Conservation (phyloP, 1,284 basidiomycete species). For the Bothia castanella region DNA sequence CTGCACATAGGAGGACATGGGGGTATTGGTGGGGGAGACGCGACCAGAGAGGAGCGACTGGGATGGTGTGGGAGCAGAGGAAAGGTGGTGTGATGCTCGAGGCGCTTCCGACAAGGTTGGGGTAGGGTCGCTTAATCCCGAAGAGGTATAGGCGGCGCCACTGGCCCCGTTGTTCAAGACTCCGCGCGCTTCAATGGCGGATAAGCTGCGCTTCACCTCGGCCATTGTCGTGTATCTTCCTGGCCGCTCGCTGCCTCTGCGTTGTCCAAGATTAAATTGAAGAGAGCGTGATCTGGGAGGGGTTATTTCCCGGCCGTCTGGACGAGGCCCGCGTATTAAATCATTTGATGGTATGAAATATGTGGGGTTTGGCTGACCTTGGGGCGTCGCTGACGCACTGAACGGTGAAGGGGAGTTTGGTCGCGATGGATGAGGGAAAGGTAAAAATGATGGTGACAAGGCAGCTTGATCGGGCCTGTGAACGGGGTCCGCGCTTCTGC, state of each 20-base stretch:
- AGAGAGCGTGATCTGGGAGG: conserved; percentile 23
- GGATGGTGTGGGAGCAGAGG: conserved; percentile 22
- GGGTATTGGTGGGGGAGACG: conserved; percentile 6
- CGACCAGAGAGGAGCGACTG: conserved; percentile 16
- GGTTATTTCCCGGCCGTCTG: conserved; percentile 19
- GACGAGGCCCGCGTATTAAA: neutral
- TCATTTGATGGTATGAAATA: neutral
- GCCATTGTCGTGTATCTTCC: conserved; percentile 17
- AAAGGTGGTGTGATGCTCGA: conserved; percentile 9
- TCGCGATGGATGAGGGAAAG: conserved; percentile 31
- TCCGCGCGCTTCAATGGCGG: conserved; percentile 22
- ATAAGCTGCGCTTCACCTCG: conserved; percentile 27
- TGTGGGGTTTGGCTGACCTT: conserved; percentile 17
- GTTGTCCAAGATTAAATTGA: conserved; percentile 18
- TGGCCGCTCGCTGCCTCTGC: conserved; percentile 13
- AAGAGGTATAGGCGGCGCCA: conserved; percentile 16
- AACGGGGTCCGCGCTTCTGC: conserved; percentile 16
- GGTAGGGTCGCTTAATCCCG: conserved; percentile 20
- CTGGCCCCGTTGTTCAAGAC: conserved; percentile 11
- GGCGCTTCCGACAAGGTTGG: conserved; percentile 11
- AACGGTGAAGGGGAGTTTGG: conserved; percentile 16
- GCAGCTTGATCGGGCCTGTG: conserved; percentile 17
- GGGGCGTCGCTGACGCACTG: conserved; percentile 27
- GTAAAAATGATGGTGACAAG: conserved; percentile 31
- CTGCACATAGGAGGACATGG: conserved; percentile 15